Percentiles rank a stretch among this genome's conserved stretches.
phyloP scores from a whole-genome alignment of 768 basidiomycete genomes.

The Boletus bicolor region DNA sequence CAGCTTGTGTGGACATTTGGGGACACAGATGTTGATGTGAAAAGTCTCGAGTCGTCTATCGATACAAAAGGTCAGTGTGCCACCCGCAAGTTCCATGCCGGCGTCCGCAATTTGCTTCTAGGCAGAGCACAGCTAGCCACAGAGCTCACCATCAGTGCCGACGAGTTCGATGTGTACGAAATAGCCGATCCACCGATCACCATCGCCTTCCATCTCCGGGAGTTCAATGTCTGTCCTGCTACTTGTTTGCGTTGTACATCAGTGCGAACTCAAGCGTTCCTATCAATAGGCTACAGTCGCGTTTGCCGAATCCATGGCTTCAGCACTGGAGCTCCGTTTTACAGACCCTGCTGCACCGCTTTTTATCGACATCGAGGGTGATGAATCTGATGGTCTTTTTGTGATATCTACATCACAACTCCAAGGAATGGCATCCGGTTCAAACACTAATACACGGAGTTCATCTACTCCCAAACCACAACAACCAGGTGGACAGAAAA shows the following conservation, averaged over 20 bases:
- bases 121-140: constrained; percentile 66
- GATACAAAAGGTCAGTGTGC: constrained; percentile 56
- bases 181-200: constrained; percentile 59
- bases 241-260: neutral
- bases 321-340: constrained; percentile 68
- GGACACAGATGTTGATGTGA: constrained; percentile 63
- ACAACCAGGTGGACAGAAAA: constrained; percentile 18
- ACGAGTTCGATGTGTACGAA: constrained; percentile 80
- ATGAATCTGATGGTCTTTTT: constrained; percentile 62
- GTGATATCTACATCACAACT: constrained; percentile 76
- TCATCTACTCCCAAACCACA: constrained; percentile 20
- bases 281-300: constrained; percentile 65
- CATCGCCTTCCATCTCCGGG: constrained; percentile 76
- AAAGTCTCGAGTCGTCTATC: constrained; percentile 62
- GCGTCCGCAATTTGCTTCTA: constrained; percentile 24
- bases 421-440: constrained; percentile 31
- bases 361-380: constrained; percentile 74
- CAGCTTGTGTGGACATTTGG: constrained; percentile 81
- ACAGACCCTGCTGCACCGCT: constrained; percentile 71
- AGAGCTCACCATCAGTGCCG: constrained; percentile 70
- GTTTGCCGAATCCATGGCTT: constrained; percentile 69
- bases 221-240: constrained; percentile 62
- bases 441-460: constrained; percentile 8
- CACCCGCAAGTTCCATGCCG: neutral
- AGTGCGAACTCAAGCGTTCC: neutral